Conservation (phyloP, 768 basidiomycete species). For the Macrolepiota dolichaula region DNA sequence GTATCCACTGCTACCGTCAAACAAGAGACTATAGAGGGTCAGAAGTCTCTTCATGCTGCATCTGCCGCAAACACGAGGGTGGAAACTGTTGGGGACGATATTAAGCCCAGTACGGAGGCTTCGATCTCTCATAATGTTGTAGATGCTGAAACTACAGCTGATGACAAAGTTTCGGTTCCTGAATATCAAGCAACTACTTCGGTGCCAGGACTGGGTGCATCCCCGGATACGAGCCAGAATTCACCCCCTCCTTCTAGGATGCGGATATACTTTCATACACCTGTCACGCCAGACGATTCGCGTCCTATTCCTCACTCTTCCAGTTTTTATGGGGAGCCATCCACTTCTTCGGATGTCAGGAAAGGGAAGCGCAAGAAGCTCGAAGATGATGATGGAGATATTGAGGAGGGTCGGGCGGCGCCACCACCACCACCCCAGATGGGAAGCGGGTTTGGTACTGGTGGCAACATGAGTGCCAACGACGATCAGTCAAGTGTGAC, state of each 20-base stretch:
- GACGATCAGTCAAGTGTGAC: conserved; percentile 58
- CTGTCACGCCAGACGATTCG: conserved; percentile 77
- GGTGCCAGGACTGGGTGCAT: conserved; percentile 26
- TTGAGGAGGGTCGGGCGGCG: conserved; percentile 66
- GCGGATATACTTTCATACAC: conserved; percentile 91
- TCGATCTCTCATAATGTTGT: conserved; percentile 21
- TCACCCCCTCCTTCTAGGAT: conserved; percentile 72
- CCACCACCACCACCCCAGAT: conserved; percentile 58
- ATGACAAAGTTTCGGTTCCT: conserved; percentile 19
- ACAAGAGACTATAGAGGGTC: conserved; percentile 22
- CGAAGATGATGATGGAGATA: conserved; percentile 83
- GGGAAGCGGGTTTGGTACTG: conserved; percentile 24
- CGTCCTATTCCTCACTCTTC: conserved; percentile 66
- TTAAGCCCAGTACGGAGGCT: conserved; percentile 23
- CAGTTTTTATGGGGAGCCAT: conserved; percentile 37
- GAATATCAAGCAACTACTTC: neutral
- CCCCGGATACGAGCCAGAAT: conserved; percentile 29
- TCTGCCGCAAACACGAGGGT: conserved; percentile 13
- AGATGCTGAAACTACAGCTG: conserved; percentile 25
- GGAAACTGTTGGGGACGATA: conserved; percentile 29
- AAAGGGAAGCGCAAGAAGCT: conserved; percentile 88
- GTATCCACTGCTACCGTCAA: conserved; percentile 26
- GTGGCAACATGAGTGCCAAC: conserved; percentile 20
- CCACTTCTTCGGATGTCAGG: conserved; percentile 47
- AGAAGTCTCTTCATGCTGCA: conserved; percentile 9